Base-by-base conservation (phyloP, 176 grass and related monocot species). In the Aegilops speltoides region DNA sequence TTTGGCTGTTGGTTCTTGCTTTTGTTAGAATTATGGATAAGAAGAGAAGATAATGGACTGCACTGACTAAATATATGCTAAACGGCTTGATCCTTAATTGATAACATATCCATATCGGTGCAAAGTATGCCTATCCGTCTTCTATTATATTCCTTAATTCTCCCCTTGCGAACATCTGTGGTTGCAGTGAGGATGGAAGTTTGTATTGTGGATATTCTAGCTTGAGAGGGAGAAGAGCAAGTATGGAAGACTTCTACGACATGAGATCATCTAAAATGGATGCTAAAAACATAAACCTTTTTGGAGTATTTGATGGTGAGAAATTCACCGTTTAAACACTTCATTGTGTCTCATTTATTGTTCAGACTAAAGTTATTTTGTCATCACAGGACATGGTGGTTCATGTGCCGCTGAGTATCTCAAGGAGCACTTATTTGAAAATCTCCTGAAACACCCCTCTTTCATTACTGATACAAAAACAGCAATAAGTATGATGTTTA, bases 271-370 rank as follows among this genome's bases (percentile, higher is more conserved):
- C 87, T 45, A 80, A 84, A 82, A 68, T 88, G 38, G 91, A 85
- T 89, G 91, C 89, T 78, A 87, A 91, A 73, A 66, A 83, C 15
- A 88, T 97, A 84, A 91, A 81, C 38, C 63, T 95, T 62, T 97
- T 97, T 76, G 95, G 95, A 82, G 89, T 97, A 79, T 95, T 97
- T 82, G 95, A 97, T 86, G 95, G 95, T 97, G 17, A 70, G 76
- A 54, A 33, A 24, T 79, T 84, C 59, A 76, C 84, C 63, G 43
- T 67, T 34, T 20, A 17, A 80, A 80, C 45, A 77, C 81, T 17
- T 62, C 65, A 20, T 66, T 34, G 65, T 54, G 50, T 54, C 45
- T 78, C 12, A 4, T 85, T 33, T 73, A 65, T 82, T 75, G 57
- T 66, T 80, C 65, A 85, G 29, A 82, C 67, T 91, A 15, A 78